Conservation (phyloP, 495 filamentous ascomycete species). For the Astrothelium macrocarpum region DNA sequence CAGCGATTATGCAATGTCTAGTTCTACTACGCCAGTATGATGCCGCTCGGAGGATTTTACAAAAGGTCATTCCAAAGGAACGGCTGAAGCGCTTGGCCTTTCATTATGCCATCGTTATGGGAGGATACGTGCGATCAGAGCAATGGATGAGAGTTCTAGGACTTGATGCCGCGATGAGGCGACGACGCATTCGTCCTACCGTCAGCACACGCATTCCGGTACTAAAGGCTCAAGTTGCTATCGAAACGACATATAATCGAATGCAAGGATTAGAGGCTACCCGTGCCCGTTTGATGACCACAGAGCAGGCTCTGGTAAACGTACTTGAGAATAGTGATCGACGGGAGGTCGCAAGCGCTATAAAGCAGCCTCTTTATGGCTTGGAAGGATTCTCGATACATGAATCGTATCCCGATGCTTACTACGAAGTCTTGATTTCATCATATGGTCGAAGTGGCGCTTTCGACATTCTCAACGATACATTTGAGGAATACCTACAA, state of each 20-base stretch:
- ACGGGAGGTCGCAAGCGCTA: slow-evolving; percentile 6
- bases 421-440: slow-evolving; percentile 53
- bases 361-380: slow-evolving; percentile 24
- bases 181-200: slow-evolving; percentile 37
- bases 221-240: slow-evolving; percentile 33
- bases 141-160: slow-evolving; percentile 44
- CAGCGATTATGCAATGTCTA: slow-evolving; percentile 62
- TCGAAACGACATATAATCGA: slow-evolving; percentile 19
- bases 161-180: slow-evolving; percentile 44
- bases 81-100: slow-evolving; percentile 50
- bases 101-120: slow-evolving; percentile 71
- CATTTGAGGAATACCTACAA: slow-evolving; percentile 46
- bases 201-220: slow-evolving; percentile 39
- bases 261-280: slow-evolving; percentile 26
- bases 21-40: slow-evolving; percentile 49
- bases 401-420: slow-evolving; percentile 36
- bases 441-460: slow-evolving; percentile 50
- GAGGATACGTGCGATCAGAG: slow-evolving; percentile 46
- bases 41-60: slow-evolving; percentile 57
- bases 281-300: neutral
- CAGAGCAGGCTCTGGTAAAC: neutral
- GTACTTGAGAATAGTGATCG: slow-evolving; percentile 11
- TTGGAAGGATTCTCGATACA: slow-evolving; percentile 18
- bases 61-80: slow-evolving; percentile 46
- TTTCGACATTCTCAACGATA: slow-evolving; percentile 42